These are phyloP conservation scores for Globisporangium alternatum DNA, from an alignment of 352 stramenopile species.

Conservation along the genomic window DNA sequence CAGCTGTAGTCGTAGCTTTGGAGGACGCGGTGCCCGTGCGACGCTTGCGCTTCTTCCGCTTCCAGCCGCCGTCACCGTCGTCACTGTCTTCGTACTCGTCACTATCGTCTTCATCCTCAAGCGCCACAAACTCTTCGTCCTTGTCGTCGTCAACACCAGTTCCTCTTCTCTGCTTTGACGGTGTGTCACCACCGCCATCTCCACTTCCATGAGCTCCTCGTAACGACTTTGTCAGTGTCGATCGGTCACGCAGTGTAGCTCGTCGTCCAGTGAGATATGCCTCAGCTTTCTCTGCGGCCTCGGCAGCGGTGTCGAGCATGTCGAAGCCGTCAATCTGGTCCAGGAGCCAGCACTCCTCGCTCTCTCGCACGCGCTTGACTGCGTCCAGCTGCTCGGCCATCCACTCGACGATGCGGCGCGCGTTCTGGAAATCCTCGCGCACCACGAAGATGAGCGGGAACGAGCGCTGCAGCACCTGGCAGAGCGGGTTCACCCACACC, in stretches of 20 bases:
- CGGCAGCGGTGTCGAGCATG: slow-evolving; percentile 14
- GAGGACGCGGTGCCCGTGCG: not conserved
- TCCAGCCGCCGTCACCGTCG: not conserved
- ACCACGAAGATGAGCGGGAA: slow-evolving; percentile 66
- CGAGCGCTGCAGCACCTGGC: slow-evolving; percentile 58
- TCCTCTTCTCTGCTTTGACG: not conserved
- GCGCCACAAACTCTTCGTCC: slow-evolving; percentile 16
- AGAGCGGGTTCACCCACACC: slow-evolving; percentile 70
- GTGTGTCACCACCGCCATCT: not conserved
- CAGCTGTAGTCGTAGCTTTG: not conserved
- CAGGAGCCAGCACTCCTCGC: slow-evolving; percentile 58
- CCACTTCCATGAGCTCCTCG: not conserved
- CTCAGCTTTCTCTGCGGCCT: not conserved
- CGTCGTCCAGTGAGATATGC: not conserved
- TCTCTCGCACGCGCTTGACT: slow-evolving; percentile 26
- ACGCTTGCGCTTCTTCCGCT: slow-evolving; percentile 9
- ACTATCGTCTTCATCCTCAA: slow-evolving; percentile 11
- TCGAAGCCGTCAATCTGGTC: slow-evolving; percentile 48
- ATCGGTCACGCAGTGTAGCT: not conserved
- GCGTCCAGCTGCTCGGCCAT: slow-evolving; percentile 49
- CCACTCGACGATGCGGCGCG: slow-evolving; percentile 65
- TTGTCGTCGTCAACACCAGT: not conserved
- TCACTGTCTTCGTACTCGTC: not conserved
- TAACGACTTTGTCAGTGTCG: not conserved
- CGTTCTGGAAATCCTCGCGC: slow-evolving; percentile 49